These are phyloP conservation scores for Aulographum hederae DNA, from an alignment of 2,329 filamentous ascomycete species.

Conservation along the genomic window DNA sequence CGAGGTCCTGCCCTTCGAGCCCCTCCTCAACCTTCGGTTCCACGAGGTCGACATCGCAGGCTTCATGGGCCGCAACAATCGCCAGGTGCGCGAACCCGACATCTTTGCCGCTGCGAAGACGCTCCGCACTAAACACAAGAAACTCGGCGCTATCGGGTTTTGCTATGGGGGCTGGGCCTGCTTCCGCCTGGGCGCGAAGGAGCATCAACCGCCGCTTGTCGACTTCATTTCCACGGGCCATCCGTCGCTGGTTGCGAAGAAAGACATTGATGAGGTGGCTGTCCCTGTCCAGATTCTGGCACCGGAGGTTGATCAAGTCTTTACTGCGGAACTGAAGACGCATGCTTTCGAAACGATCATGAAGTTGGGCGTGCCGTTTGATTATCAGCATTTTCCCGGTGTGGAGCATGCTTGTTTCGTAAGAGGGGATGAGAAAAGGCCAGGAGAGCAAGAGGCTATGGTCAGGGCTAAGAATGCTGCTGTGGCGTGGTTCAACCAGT, in stretches of 20 bases:
- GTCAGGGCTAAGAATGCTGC: constrained; percentile 28
- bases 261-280: constrained; percentile 26
- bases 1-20: constrained; percentile 7
- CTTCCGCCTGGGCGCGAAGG: constrained; percentile 26
- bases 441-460: constrained; percentile 26
- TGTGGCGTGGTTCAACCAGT: constrained; percentile 19
- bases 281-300: constrained; percentile 35
- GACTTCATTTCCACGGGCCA: constrained; percentile 28
- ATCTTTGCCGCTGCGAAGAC: constrained; percentile 20
- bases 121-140: constrained; percentile 16
- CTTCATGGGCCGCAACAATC: constrained; percentile 8
- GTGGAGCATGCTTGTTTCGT: constrained; percentile 27
- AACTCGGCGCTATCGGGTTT: constrained; percentile 27
- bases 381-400: constrained; percentile 33
- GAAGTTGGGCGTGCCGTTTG: constrained; percentile 21
- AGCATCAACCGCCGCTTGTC: constrained; percentile 18
- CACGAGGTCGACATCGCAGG: constrained; percentile 9
- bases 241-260: constrained; percentile 23
- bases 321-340: constrained; percentile 27
- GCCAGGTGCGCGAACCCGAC: constrained; percentile 14
- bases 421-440: constrained; percentile 21
- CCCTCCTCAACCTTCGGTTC: constrained; percentile 4
- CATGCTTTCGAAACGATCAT: constrained; percentile 22
- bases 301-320: constrained; percentile 28
- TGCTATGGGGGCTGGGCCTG: constrained; percentile 35